A percentile compares a stretch with the other conserved stretches of the same genome.
Conservation (phyloP, 257 asterid species). For the Plantago ovata region DNA sequence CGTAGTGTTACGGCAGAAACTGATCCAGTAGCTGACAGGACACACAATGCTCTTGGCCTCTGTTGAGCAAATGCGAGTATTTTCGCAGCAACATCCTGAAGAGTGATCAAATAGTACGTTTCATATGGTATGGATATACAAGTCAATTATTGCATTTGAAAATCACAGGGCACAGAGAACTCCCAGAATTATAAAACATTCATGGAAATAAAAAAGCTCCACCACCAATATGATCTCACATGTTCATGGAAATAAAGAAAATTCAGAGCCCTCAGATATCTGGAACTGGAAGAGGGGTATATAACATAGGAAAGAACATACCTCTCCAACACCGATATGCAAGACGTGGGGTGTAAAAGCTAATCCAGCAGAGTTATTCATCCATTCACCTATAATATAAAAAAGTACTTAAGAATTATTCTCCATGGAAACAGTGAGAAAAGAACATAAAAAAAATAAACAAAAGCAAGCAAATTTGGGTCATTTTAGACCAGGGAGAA, state of each 20-base stretch:
- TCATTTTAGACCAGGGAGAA: not conserved
- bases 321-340: conserved; percentile 77
- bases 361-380: conserved; percentile 91
- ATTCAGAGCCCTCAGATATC: not conserved
- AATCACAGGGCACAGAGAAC: too few relatives aligned
- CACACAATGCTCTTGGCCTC: conserved; percentile 90
- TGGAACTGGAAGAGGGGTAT: not conserved
- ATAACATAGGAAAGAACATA: conserved; percentile 18
- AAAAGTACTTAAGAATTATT: conserved; percentile 7
- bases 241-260: not conserved
- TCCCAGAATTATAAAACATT: too few relatives aligned
- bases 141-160: not conserved
- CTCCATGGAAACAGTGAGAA: not conserved
- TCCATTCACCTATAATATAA: conserved; percentile 80
- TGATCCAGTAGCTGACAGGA: conserved; percentile 79
- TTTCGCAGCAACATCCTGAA: conserved; percentile 86
- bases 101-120: conserved; percentile 14
- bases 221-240: too few relatives aligned
- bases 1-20: conserved; percentile 75
- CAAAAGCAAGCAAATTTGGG: not conserved
- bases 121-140: conserved; percentile 3
- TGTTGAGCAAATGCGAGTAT: conserved; percentile 88
- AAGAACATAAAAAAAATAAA: not conserved
- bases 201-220: too few relatives aligned
- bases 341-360: conserved; percentile 95